These are phyloP conservation scores for Sporothrix globosa DNA, from an alignment of 2,329 filamentous ascomycete species.

Conservation along the genomic window DNA sequence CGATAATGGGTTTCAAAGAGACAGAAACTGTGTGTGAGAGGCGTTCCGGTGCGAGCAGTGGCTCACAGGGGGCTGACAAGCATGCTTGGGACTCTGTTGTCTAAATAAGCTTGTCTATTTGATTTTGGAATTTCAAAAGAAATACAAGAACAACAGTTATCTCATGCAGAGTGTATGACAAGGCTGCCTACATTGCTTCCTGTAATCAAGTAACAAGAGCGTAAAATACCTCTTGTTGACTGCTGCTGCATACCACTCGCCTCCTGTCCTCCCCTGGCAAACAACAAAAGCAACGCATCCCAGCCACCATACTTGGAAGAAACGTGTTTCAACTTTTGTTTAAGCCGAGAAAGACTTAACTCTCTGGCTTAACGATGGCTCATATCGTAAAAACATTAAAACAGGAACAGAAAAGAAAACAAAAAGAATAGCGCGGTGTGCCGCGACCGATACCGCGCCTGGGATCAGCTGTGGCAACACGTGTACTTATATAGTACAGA, in stretches of 20 bases:
- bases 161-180: neutral
- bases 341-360: neutral
- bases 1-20: neutral
- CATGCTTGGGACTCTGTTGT: neutral
- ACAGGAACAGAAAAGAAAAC: neutral
- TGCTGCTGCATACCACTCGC: slow-evolving; percentile 27
- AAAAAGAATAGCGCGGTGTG: neutral
- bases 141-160: slow-evolving; percentile 7
- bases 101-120: neutral
- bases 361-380: too few relatives aligned
- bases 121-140: neutral
- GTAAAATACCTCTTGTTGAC: slow-evolving; percentile 14
- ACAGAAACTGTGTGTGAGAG: neutral
- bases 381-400: neutral
- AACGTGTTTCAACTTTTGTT: neutral
- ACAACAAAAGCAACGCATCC: slow-evolving; percentile 3
- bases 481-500: slow-evolving; percentile 30
- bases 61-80: neutral
- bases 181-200: too few relatives aligned
- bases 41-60: neutral
- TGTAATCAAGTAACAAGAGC: slow-evolving; percentile 9
- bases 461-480: neutral
- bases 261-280: neutral
- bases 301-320: slow-evolving; percentile 17
- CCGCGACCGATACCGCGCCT: neutral